Base-by-base conservation (phyloP, 208 protist genomes). In the Trypanosoma rangeli region DNA sequence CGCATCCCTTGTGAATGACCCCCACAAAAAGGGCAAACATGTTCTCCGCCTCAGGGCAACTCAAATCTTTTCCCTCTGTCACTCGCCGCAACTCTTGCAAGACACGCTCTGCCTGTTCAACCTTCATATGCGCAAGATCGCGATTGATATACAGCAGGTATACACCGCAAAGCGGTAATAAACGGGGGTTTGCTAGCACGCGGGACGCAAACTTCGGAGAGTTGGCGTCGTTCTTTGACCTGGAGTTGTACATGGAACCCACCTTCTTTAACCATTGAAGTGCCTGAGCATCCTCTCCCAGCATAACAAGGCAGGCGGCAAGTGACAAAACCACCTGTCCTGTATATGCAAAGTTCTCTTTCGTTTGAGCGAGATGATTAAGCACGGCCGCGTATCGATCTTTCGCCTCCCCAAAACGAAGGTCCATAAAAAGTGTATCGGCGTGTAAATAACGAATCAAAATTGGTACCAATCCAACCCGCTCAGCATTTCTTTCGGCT, bases 91-190 rank as follows among this genome's bases (percentile, higher is more conserved):
- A 78, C 57, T 93, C 85, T 0, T 54, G 37, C 67, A 94, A 56
- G 9, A 97, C 82, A 62, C 86, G 84, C 46, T 73, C 65, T n/a
- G 84, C 84, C 49, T 92, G 84, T 67, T 91, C 80, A 54, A 81
- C 82, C 52, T 86, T 94, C 92, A 97, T 97, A 79, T 94, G 88
- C 13, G 89, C 88, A 49, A 97, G 70, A 65, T 97, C 92, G 64
- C 92, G 88, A 73, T 97, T 97, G 61, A 97, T 92, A 70, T 97
- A 97, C 29, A 97, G 79, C 86, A 93, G 90, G 76, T 94, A 94
- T 22, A 97, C 84, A 50, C 79, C 92, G 15, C 82, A 84, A 18
- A 94, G 74, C 5, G 88, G 87, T 29, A 97, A 76, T 37, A 97
- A 76, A 7, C 76, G 79, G 18, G 75, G 78, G 68, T 97, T 93